Percentiles rank a stretch among this genome's conserved stretches.
Conservation (phyloP, 2,329 filamentous ascomycete genomes). For the Coniochaeta pulveracea region DNA sequence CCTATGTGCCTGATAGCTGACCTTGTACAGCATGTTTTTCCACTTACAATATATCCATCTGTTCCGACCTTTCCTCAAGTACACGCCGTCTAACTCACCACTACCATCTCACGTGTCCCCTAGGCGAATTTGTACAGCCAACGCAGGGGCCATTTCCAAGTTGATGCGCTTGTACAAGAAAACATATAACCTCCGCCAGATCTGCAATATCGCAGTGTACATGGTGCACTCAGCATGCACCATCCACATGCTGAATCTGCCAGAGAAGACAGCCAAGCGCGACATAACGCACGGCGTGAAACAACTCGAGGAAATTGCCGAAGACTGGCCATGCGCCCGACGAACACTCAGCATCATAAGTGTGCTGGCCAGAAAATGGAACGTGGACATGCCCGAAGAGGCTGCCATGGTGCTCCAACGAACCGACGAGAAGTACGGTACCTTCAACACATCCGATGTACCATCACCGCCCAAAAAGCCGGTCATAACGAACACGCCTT, state of each 20-base stretch:
- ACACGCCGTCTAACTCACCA: conserved; percentile 69
- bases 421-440: conserved; percentile 70
- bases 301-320: conserved; percentile 89
- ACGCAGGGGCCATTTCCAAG: conserved; percentile 82
- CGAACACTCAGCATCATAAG: conserved; percentile 78
- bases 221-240: conserved; percentile 91
- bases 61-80: conserved; percentile 90
- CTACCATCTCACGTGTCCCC: conserved; percentile 82
- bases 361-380: conserved; percentile 80
- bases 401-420: conserved; percentile 64
- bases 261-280: conserved; percentile 79
- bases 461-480: conserved; percentile 39
- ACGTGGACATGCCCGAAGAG: conserved; percentile 75
- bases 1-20: conserved; percentile 2
- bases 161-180: conserved; percentile 91
- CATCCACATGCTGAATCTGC: conserved; percentile 85
- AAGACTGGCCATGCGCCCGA: conserved; percentile 85
- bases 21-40: conserved; percentile 74
- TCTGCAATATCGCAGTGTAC: conserved; percentile 94
- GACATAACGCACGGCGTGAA: conserved; percentile 87
- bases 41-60: conserved; percentile 92
- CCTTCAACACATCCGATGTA: conserved; percentile 51
- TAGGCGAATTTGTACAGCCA: conserved; percentile 80
- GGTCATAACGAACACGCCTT: conserved; percentile 13
- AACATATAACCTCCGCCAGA: conserved; percentile 79